These are phyloP conservation scores for Cystoderma amianthinum DNA, from an alignment of 768 basidiomycete genomes.

Conservation along the genomic window DNA sequence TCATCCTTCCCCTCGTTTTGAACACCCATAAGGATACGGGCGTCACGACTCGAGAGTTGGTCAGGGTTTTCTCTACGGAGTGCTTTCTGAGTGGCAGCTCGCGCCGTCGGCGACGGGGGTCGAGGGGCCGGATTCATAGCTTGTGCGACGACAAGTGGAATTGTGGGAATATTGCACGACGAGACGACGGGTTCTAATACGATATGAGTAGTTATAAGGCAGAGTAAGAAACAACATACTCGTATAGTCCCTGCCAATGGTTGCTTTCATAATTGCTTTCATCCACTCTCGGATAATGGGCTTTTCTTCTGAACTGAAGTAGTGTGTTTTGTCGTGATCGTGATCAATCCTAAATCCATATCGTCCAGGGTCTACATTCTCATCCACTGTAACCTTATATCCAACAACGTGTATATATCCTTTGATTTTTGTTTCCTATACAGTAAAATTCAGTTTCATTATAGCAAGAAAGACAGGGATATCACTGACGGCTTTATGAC, in stretches of 20 bases:
- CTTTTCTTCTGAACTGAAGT: conserved; percentile 90
- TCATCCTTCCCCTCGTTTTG: conserved; percentile 26
- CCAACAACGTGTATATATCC: conserved; percentile 91
- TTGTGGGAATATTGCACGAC: conserved; percentile 94
- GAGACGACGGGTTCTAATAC: conserved; percentile 83
- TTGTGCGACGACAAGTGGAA: conserved; percentile 90
- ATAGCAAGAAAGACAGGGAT: conserved; percentile 12
- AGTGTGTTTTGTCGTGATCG: conserved; percentile 80
- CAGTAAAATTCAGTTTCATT: background rate
- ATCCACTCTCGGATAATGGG: conserved; percentile 90
- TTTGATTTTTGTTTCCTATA: conserved; percentile 91
- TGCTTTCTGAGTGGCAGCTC: conserved; percentile 84
- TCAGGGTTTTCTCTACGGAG: conserved; percentile 80
- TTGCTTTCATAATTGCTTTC: conserved; percentile 99
- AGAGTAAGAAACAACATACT: conserved; percentile 41
- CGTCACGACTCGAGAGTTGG: conserved; percentile 74
- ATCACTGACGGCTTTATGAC: conserved; percentile 47
- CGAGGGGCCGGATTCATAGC: conserved; percentile 94
- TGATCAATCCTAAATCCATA: conserved; percentile 96
- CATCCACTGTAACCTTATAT: conserved; percentile 90
- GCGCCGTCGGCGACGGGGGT: conserved; percentile 85
- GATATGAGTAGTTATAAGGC: background rate
- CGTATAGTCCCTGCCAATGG: conserved; percentile 89
- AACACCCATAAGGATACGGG: conserved; percentile 67
- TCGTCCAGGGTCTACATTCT: conserved; percentile 84